Percentiles rank a stretch among this genome's conserved stretches.
Evolutionary conservation across 768 basidiomycete species (phyloP).

Genomic region (Rubroboletus pulcherrimus): DNA sequence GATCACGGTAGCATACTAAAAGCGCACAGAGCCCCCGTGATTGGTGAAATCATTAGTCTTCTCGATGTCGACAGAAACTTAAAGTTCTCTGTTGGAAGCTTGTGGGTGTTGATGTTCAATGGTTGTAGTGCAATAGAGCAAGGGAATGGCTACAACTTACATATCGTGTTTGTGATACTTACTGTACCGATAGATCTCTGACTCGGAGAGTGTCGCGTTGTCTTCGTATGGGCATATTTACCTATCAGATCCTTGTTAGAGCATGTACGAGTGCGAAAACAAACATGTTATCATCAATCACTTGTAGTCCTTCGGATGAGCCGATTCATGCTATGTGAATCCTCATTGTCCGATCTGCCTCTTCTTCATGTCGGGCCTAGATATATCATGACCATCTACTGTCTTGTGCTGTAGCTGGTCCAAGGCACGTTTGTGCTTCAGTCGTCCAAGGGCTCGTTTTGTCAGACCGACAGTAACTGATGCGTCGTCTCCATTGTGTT

Average conservation of each 20-base stretch:
- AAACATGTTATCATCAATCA: background rate
- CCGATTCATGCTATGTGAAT: background rate
- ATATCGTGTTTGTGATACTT: background rate
- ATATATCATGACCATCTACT: background rate
- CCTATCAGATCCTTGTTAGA: background rate
- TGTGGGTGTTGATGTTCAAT: constrained; percentile 1
- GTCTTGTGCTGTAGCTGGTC: constrained; percentile 20
- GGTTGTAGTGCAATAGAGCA: constrained; percentile 10
- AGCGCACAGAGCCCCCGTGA: background rate
- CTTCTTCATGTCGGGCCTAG: constrained; percentile 15
- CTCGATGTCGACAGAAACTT: background rate
- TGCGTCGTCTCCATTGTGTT: constrained; percentile 1
- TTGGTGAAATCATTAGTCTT: background rate
- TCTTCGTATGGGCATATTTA: background rate
- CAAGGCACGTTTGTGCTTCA: constrained; percentile 51
- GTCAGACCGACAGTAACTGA: constrained; percentile 28
- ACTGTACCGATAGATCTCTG: background rate
- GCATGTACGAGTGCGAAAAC: background rate
- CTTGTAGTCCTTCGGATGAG: background rate
- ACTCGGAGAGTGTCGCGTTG: background rate
- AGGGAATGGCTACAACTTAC: background rate
- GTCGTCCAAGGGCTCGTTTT: constrained; percentile 45
- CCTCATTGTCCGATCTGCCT: constrained; percentile 11
- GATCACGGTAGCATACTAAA: background rate
- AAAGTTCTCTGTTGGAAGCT: background rate